Evolutionary conservation across 768 basidiomycete genomes (phyloP), one percentile per base, ranked within the genome.

Genomic region (Lactarius evosmus): DNA sequence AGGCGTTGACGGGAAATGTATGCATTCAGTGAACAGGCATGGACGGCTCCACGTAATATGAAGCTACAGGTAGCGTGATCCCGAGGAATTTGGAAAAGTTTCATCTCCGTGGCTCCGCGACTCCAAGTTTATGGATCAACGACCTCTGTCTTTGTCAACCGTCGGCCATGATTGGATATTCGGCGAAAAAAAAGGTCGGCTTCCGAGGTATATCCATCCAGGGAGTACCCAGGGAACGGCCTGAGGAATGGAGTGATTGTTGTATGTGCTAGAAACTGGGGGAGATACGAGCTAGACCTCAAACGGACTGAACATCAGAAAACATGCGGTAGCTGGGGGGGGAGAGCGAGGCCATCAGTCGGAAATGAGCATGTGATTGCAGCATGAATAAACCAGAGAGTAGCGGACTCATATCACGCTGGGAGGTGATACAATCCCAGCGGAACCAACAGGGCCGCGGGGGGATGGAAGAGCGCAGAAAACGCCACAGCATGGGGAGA

Each of bases 101-200:
- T 64, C 63, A 64, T 64, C 36, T 64, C 63, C 63, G 63, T 50
- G 29, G 29, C 38, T 30, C 63, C 63, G 53, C 38, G 19, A 60
- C 63, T 33, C 44, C 63, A 53, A 32, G 53, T 19, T n/a, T 19
- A 22, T 44, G 17, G 34, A 49, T 49, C 25, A 25, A 49, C 25
- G 22, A 17, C 55, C 7, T 9, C 27, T 12, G 49, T 3, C 3
- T 38, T 54, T 34, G 16, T 56, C 34, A 11, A 7, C n/a, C 9
- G 33, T 16, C 34, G 11, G 33, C 51, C 17, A 17, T 36, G 41
- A 44, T 44, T n/a, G 41, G 57, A 27, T 46, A 38, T 59, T 38
- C 44, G 34, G 38, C 46, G 51, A 50, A 40, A 53, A 58, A 2
- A 3, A 34, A 4, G 36, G 34, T n/a, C 16, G 29, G 36, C 5